Conservation (phyloP, 441 rosid species). For the Croton laevigatus region DNA sequence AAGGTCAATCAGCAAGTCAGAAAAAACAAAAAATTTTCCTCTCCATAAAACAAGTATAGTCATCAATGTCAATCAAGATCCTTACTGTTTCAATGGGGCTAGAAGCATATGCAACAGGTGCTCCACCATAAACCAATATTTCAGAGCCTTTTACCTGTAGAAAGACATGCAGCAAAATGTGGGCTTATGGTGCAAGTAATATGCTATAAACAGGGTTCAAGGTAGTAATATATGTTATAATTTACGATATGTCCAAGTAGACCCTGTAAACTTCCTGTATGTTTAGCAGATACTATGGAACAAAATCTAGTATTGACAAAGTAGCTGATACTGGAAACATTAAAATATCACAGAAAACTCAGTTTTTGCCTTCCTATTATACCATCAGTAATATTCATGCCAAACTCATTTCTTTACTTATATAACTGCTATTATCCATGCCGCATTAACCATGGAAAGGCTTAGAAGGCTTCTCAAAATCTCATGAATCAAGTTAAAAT, state of each 20-base stretch:
- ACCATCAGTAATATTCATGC: background rate
- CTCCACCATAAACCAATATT: conserved; percentile 62
- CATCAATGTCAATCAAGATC: conserved; percentile 13
- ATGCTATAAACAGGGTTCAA: background rate
- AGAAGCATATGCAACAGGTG: conserved; percentile 77
- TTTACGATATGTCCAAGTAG: background rate
- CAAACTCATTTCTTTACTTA: background rate
- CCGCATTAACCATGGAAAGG: no score
- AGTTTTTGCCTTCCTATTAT: background rate
- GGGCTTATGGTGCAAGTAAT: no score
- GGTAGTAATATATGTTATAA: background rate
- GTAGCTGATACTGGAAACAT: background rate
- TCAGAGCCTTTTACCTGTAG: conserved; percentile 83
- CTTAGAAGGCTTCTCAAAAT: background rate
- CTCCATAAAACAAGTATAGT: background rate
- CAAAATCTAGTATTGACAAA: background rate
- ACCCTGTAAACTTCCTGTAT: background rate
- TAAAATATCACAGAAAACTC: background rate
- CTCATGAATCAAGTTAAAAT: background rate
- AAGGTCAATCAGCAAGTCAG: conserved; percentile 16
- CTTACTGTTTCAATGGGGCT: conserved; percentile 78
- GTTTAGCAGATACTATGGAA: background rate
- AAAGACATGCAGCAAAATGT: conserved; percentile 18
- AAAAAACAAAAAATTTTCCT: conserved; percentile 7
- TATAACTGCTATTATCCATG: no score